phyloP scores from a whole-genome alignment of 257 asterid species.

The Solanum gandarillasii region DNA sequence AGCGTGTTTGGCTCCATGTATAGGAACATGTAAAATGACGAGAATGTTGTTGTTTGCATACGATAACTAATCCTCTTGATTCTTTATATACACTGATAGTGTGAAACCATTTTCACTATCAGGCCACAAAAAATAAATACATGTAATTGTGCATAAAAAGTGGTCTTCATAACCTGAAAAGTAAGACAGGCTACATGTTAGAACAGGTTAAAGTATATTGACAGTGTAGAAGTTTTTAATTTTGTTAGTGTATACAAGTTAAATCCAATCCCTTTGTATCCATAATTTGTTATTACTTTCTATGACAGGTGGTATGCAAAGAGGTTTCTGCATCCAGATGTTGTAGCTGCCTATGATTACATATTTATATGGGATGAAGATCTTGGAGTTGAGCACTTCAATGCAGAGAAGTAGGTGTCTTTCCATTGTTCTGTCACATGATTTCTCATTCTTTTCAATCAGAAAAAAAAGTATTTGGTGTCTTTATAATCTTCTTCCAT shows the following conservation, averaged over 20 bases:
- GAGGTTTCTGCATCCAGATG: conserved; percentile 94
- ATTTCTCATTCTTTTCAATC: neutral
- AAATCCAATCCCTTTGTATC: neutral
- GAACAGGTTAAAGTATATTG: neutral
- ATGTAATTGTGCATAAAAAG: neutral
- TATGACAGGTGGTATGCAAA: conserved; percentile 91
- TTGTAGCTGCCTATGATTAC: conserved; percentile 92
- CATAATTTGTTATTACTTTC: neutral
- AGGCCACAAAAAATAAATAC: neutral
- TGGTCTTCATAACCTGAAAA: neutral
- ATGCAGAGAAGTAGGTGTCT: conserved; percentile 56
- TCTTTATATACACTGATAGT: neutral
- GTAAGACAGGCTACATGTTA: neutral
- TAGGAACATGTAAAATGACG: neutral
- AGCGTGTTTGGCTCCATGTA: neutral
- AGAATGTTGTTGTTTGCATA: neutral
- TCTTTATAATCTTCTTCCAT: neutral
- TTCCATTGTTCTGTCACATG: neutral
- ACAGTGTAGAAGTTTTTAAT: neutral
- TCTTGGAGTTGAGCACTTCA: conserved; percentile 97
- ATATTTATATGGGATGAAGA: conserved; percentile 99
- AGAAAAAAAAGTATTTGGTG: neutral
- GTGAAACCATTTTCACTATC: neutral
- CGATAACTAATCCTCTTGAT: neutral
- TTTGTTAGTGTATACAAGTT: neutral